Evolutionary conservation across 2,329 filamentous ascomycete species (phyloP).

Genomic region (Penicillium sp.): DNA sequence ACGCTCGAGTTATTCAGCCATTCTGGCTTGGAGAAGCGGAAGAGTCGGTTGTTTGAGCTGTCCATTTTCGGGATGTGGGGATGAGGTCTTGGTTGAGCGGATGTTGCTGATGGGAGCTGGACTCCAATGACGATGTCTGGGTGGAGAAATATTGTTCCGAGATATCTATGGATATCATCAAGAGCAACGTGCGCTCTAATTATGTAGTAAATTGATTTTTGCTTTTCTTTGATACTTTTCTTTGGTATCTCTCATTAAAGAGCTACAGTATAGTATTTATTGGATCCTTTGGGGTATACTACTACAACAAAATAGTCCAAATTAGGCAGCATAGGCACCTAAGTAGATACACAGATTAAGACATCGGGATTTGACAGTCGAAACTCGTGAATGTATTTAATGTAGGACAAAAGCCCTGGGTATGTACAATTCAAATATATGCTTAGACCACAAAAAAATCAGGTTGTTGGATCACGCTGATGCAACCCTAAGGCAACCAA

Average conservation of each 20-base stretch:
- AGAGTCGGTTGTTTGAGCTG: slow-evolving; percentile 56
- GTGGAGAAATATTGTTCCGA: slow-evolving; percentile 20
- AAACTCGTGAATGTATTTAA: not conserved
- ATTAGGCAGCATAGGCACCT: not conserved
- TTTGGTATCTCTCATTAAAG: not conserved
- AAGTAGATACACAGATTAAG: not conserved
- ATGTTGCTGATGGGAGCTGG: slow-evolving; percentile 9
- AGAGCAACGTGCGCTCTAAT: not conserved
- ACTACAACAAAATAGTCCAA: not conserved
- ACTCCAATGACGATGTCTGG: slow-evolving; percentile 19
- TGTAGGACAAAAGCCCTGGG: slow-evolving; percentile 4
- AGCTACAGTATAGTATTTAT: not conserved
- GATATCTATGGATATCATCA: not conserved
- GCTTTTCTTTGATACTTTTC: too few relatives aligned
- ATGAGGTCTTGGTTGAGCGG: not conserved
- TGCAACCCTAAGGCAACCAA: not conserved
- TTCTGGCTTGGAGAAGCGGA: slow-evolving; percentile 64
- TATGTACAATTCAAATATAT: slow-evolving; percentile 16
- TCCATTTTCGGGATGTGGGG: slow-evolving; percentile 30
- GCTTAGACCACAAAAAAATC: not conserved
- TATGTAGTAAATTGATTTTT: not conserved
- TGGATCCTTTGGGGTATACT: fast-evolving
- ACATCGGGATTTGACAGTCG: not conserved
- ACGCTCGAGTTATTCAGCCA: slow-evolving; percentile 65
- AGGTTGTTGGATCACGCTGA: not conserved